Evolutionary conservation across 208 protist species (phyloP).

Genomic region (Crithidia sp.): DNA sequence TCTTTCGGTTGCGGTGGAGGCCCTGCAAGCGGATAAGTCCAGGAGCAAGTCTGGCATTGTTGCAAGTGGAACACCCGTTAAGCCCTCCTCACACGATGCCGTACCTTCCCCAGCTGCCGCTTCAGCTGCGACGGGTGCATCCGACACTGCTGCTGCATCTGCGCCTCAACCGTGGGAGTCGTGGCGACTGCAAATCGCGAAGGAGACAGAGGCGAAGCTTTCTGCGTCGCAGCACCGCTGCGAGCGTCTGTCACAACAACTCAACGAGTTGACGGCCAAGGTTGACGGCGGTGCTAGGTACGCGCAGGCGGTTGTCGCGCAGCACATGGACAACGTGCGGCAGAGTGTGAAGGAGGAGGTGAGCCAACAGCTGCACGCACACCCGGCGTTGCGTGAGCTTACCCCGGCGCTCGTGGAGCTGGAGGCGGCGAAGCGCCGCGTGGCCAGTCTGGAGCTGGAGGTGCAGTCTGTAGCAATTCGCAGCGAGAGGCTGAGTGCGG

Average conservation of each 20-base stretch:
- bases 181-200: constrained; percentile 15
- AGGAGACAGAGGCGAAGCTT: constrained; percentile 20
- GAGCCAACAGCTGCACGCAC: constrained; percentile 21
- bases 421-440: constrained; percentile 55
- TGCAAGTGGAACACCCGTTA: background rate
- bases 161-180: constrained; percentile 11
- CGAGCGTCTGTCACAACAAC: constrained; percentile 32
- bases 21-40: constrained; percentile 13
- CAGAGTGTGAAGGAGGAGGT: constrained; percentile 32
- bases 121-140: too few species aligned
- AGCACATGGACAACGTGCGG: constrained; percentile 32
- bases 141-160: background rate
- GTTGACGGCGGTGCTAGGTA: constrained; percentile 34
- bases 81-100: too few species aligned
- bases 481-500: background rate
- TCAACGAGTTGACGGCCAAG: constrained; percentile 35
- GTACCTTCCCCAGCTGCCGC: too few species aligned
- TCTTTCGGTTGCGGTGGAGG: constrained; percentile 36
- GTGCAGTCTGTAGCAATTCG: constrained; percentile 17
- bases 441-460: constrained; percentile 42
- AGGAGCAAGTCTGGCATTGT: background rate
- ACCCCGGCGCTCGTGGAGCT: constrained; percentile 46
- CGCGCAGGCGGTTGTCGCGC: constrained; percentile 23
- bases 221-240: constrained; percentile 11
- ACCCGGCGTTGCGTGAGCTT: constrained; percentile 29